Base-by-base conservation (phyloP, 139 green algal genomes). In the Parachlorella kessleri region DNA sequence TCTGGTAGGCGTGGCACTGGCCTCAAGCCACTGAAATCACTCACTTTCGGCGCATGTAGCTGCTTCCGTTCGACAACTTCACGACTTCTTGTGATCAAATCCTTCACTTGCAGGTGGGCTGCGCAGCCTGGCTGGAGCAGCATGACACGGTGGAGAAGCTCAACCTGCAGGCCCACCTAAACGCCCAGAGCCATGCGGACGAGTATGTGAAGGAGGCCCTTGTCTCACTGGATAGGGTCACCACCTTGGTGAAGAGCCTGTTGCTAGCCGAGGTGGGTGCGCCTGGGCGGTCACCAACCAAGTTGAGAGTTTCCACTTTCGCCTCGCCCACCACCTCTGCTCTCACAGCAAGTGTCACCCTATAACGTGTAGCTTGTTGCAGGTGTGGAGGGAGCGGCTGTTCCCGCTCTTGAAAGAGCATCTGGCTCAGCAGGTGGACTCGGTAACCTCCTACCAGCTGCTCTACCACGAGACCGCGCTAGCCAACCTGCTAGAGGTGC, bases 151-250 rank as follows among this genome's bases (percentile, higher is more conserved):
- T 96, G 21, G 83, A 91, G 40, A 70, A 79, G 63, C 89, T 96
- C 33, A 94, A 94, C 66, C 59, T 79, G 68, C 88, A 96, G 91
- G 93, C 94, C 2, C 94, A 98, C 75, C 79, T 91, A 63, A 96
- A 97, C 71, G 94, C 90, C 0, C 72, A 86, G 48, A 83, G 69
- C 0, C 88, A 95, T 74, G 89, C 88, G 24, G 92, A 98, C 70
- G 94, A 98, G 82, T 97, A 94, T 81, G 89, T 98, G 0, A 88
- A 95, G 66, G 91, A 96, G 76, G 73, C 89, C 40, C 83, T 97
- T 53, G 83, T 95, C 24, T 92, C 87, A 1, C 73, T 85, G 18
- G 92, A 95, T 82, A 93, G 91, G 77, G 67, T 97, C 48, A 55
- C 82, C 1, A 59, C 88, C 32, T 83, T 97, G 36, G 79, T 96